Evolutionary conservation across 495 filamentous ascomycete species (phyloP), one percentile per base, ranked within the genome.

Genomic region (Lasiosphaeriaceae sp.): DNA sequence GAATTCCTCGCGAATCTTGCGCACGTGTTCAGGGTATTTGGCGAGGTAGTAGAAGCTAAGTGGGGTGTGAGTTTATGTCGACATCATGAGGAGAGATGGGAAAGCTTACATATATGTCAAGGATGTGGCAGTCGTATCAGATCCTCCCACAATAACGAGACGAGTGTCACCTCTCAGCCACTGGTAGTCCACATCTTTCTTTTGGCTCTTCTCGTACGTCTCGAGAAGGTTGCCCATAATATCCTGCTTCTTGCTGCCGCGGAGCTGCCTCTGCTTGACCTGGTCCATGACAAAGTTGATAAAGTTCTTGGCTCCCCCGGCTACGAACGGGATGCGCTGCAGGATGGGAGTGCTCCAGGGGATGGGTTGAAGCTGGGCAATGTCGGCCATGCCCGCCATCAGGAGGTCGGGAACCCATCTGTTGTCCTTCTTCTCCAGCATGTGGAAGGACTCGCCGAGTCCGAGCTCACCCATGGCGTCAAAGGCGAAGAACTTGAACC

Each of bases 401-500:
- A 55, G 20, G 22, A 55, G 53, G 53, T 47, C 53, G 17, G 53
- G 53, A 11, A 55, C 44, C 53, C 53, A 55, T 1, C 53, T 20
- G 53, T 55, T 55, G 24, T 55, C 53, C 3, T 23, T 16, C 29
- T 37, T 31, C 4, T 55, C 53, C 17, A 55, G 53, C 53, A 55
- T 55, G 53, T 55, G 53, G 44, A 55, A 55, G 37, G 23, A 31
- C 20, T 55, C 53, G 22, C 53, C 53, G 23, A 55, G 53, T 0
- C 43, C 53, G 2, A 55, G 43, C 43, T 55, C 53, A 23, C 53
- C 53, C 53, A 55, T 55, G 43, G 9, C 22, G 45, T 55, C 53
- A 23, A 31, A 55, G 53, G 53, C 53, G 37, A 55, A 55, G 43
- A 47, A 55, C 43, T 55, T 55, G 53, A 55, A 55, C 53, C 53